phyloP scores from a whole-genome alignment of 1,284 basidiomycete species.

The Ustilago bromivora region DNA sequence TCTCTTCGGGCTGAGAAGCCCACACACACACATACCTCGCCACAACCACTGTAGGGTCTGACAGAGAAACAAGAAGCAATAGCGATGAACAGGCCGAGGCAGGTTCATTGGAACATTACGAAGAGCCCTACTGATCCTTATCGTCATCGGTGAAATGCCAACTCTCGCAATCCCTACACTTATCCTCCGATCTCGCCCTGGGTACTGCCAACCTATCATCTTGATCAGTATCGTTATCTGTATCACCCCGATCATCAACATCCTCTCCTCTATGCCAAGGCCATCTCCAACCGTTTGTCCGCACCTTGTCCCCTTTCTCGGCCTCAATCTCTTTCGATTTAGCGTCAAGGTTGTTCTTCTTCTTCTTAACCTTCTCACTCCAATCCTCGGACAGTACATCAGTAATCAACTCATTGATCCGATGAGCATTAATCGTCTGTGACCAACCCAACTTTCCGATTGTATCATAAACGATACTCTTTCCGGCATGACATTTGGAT shows the following conservation, averaged over 20 bases:
- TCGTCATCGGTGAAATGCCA: constrained; percentile 57
- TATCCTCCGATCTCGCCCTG: constrained; percentile 44
- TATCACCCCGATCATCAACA: constrained; percentile 35
- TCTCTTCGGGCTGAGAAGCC: neutral
- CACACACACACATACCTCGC: neutral
- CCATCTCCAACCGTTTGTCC: constrained; percentile 49
- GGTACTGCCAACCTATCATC: constrained; percentile 49
- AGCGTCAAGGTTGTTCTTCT: constrained; percentile 30
- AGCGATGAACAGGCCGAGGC: neutral
- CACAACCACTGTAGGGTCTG: neutral
- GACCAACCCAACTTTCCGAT: constrained; percentile 84
- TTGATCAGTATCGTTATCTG: constrained; percentile 46
- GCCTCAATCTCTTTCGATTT: neutral
- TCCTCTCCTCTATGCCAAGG: constrained; percentile 50
- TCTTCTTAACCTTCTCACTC: constrained; percentile 72
- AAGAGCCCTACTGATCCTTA: neutral
- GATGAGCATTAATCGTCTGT: constrained; percentile 81
- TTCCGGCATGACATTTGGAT: constrained; percentile 81
- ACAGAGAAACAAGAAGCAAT: neutral
- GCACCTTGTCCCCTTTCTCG: neutral
- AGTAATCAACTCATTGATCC: constrained; percentile 81
- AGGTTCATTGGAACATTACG: neutral
- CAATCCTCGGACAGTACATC: constrained; percentile 81
- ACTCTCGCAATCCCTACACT: constrained; percentile 50
- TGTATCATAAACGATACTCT: constrained; percentile 88